Base-by-base conservation (phyloP, 2,329 filamentous ascomycete genomes). In the Fusarium torreyae region DNA sequence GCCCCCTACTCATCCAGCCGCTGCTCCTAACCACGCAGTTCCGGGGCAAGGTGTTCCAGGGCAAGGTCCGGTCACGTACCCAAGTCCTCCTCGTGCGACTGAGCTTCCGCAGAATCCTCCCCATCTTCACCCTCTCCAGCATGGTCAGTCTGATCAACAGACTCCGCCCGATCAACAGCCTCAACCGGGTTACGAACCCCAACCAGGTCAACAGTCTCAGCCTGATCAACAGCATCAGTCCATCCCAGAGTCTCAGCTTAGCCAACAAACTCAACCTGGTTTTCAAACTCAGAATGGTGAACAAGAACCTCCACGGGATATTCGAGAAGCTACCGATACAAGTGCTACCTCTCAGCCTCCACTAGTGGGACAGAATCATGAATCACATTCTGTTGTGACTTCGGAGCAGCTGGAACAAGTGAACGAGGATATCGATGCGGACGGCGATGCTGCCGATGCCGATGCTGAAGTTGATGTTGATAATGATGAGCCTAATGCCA, bases 401-500 rank as follows among this genome's bases (percentile, higher is more conserved):
- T 49, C 63, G 9, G 68, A 68, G 18, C 48, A 54, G 2, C 18
- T 73, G n/a, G 48, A 46, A 13, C 39, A 57, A 52, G 33, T 50
- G 9, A 66, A 63, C 28, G 58, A 71, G 8, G 72, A 72, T 5
- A 71, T 67, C 6, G 72, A 76, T 46, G 73, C 71, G 9, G 77
- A 81, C 8, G 77, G 79, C 14, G 77, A 82, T 7, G 77, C 72
- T 11, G 77, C 72, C 8, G 77, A 81, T 9, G 77, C 15, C 18
- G 58, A 74, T 39, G 57, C 68, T 11, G 71, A 73, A 15, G 71
- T 58, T 9, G 75, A 77, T 44, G 64, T 70, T n/a, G 77, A 81
- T 6, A 76, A 79, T 20, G 77, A 81, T 6, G 77, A 81, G 52
- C 82, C 79, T 17, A 71, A 73, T 7, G 73, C 78, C 6, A 86